Evolutionary conservation across 768 basidiomycete species (phyloP), one percentile per base, ranked within the genome.

Genomic region (Pilatotrama ljubarskyi): DNA sequence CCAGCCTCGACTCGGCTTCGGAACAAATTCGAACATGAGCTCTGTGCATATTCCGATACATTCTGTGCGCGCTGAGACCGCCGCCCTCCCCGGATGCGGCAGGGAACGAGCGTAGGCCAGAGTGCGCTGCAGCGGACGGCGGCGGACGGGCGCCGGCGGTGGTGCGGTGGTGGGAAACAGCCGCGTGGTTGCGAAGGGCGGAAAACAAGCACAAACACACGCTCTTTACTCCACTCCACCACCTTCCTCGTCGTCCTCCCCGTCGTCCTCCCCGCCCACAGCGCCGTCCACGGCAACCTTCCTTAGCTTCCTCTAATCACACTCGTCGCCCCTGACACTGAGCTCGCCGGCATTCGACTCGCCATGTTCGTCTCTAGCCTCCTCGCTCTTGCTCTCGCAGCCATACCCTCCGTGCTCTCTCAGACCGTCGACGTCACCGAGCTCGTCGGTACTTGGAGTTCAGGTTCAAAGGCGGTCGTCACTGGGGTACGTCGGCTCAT

Each of bases 381-480:
- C 54, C 61, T 75, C 52, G 59, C 75, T 26, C 50, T 69, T 51
- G 61, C 61, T 11, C 55, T 70, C 25, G 62, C 75, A 26, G 71
- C 72, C 18, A 46, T 64, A 10, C 32, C 72, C 9, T 66, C 72
- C 59, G 74, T 68, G 32, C 51, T 74, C 37, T 70, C 66, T 20
- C 78, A 79, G 67, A 62, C 68, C 44, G 81, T 83, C 58, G 57
- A 95, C 71, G 77, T 82, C 3, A 93, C 93, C 0, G 48, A 75
- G 55, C 76, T 98, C 51, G 63, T 69, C 29, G 96, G 96, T 0
- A 95, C 94, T 11, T 98, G 96, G 96, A 82, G 82, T 49, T 87
- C 92, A 37, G 93, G 93, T 18, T 86, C 84, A 67, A 79, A 81
- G 65, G 78, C 81, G 29, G 95, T 98, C 26, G 18, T 80, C 18